These are phyloP conservation scores for Fusarium sp. DNA, from an alignment of 2,329 filamentous ascomycete species.

Conservation along the genomic window DNA sequence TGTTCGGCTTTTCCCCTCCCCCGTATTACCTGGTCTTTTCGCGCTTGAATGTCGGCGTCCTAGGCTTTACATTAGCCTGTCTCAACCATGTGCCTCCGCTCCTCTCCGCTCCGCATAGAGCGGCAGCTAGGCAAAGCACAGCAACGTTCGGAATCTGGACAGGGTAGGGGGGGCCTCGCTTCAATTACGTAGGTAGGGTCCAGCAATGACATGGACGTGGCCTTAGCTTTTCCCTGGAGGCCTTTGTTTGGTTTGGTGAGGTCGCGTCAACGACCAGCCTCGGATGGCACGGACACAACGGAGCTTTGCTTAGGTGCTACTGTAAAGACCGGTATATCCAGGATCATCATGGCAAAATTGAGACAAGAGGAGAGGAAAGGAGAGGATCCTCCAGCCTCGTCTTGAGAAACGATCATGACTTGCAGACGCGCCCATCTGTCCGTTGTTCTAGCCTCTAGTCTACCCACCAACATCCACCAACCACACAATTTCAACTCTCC, in stretches of 20 bases:
- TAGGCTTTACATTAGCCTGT: conserved; percentile 25
- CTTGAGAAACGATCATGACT: conserved; percentile 12
- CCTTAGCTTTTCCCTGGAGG: conserved; percentile 15
- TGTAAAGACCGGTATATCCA: not conserved
- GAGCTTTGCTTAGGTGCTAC: not conserved
- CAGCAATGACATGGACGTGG: conserved; percentile 26
- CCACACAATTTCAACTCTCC: conserved; percentile 30
- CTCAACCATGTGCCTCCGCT: conserved; percentile 33
- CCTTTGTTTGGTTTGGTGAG: conserved; percentile 14
- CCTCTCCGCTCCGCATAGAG: conserved; percentile 36
- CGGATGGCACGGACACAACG: conserved; percentile 19
- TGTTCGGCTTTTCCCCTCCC: conserved; percentile 16
- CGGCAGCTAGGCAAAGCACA: conserved; percentile 31
- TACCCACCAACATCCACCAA: conserved; percentile 35
- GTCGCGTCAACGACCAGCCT: conserved; percentile 22
- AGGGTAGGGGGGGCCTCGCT: conserved; percentile 1
- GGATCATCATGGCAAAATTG: conserved; percentile 5
- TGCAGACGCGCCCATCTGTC: conserved; percentile 30
- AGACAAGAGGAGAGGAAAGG: not conserved
- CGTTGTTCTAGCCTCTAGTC: conserved; percentile 30
- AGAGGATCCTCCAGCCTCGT: not conserved
- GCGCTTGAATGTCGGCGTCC: conserved; percentile 29
- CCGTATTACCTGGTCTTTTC: not conserved
- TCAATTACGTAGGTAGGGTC: conserved; percentile 39
- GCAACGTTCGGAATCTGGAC: conserved; percentile 13